Percentiles rank a stretch among this genome's conserved stretches.
Conservation (phyloP, 2,329 filamentous ascomycete species). For the Leptosphaerulina australis region DNA sequence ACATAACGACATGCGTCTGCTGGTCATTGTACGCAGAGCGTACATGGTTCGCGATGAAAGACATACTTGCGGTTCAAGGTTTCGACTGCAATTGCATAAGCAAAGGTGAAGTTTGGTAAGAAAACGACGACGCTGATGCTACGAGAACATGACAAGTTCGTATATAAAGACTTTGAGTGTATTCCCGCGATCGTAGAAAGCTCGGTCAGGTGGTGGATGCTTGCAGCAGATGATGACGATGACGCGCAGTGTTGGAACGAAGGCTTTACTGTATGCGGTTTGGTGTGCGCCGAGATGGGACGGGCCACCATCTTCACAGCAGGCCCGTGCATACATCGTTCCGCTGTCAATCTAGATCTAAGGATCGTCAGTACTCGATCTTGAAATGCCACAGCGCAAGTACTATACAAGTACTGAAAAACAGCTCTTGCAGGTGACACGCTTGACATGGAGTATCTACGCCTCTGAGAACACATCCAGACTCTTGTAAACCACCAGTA, state of each 20-base stretch:
- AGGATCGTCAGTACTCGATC: background rate
- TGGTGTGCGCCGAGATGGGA: slow-evolving; percentile 2
- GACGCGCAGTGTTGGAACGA: slow-evolving; percentile 8
- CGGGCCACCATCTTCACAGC: background rate
- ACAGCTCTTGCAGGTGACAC: background rate
- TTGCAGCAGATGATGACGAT: slow-evolving; percentile 19
- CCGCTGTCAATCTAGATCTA: slow-evolving; percentile 13
- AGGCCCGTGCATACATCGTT: slow-evolving; percentile 4
- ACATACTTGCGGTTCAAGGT: slow-evolving; percentile 13
- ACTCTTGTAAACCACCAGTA: too few relatives aligned
- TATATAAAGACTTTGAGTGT: slow-evolving; percentile 2
- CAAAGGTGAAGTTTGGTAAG: background rate
- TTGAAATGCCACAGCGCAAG: background rate
- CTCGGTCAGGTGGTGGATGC: slow-evolving; percentile 15
- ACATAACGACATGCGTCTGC: slow-evolving; percentile 58
- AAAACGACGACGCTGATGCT: background rate
- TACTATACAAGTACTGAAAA: background rate
- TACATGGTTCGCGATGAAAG: slow-evolving; percentile 23
- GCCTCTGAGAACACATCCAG: too few relatives aligned
- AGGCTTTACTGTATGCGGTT: slow-evolving; percentile 3
- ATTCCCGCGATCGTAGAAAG: slow-evolving; percentile 9
- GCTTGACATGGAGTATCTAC: background rate
- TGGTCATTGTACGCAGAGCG: slow-evolving; percentile 44
- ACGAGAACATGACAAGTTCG: background rate
- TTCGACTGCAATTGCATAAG: slow-evolving; percentile 6